Evolutionary conservation across 352 stramenopile species (phyloP).

Genomic region (Phytophthora rubi): DNA sequence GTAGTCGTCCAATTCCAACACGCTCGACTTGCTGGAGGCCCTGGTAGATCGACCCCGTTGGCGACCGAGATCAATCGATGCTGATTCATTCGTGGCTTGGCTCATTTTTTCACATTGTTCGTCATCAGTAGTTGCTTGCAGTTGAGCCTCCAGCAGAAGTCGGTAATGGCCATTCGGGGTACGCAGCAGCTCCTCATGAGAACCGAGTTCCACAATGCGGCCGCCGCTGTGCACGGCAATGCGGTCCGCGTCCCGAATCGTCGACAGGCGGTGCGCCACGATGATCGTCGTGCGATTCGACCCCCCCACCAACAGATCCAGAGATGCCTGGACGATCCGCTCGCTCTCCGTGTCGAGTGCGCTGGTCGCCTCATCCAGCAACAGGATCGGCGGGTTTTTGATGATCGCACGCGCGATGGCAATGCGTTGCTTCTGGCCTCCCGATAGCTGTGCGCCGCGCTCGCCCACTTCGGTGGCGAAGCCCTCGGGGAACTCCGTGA

Average conservation of each 20-base stretch:
- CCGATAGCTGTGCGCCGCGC: slow-evolving; percentile 85
- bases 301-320: slow-evolving; percentile 58
- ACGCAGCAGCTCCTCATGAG: slow-evolving; percentile 91
- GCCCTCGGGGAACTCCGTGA: slow-evolving; percentile 86
- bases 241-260: slow-evolving; percentile 92
- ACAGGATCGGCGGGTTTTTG: slow-evolving; percentile 85
- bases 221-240: slow-evolving; percentile 96
- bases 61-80: no score
- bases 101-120: background rate
- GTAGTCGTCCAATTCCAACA: background rate
- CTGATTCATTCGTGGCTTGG: background rate
- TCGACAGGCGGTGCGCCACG: slow-evolving; percentile 94
- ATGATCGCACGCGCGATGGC: slow-evolving; percentile 94
- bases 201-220: slow-evolving; percentile 92
- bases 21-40: slow-evolving; percentile 13
- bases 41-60: background rate
- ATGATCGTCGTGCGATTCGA: slow-evolving; percentile 91
- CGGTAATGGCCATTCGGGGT: slow-evolving; percentile 55
- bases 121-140: background rate
- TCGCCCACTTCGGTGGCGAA: slow-evolving; percentile 92
- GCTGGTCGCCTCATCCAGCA: slow-evolving; percentile 92
- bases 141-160: slow-evolving; percentile 50
- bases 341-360: slow-evolving; percentile 87
- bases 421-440: slow-evolving; percentile 94
- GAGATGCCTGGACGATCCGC: slow-evolving; percentile 78